These are phyloP conservation scores for Orbilia quercus DNA, from an alignment of 2,329 filamentous ascomycete species.

Conservation along the genomic window DNA sequence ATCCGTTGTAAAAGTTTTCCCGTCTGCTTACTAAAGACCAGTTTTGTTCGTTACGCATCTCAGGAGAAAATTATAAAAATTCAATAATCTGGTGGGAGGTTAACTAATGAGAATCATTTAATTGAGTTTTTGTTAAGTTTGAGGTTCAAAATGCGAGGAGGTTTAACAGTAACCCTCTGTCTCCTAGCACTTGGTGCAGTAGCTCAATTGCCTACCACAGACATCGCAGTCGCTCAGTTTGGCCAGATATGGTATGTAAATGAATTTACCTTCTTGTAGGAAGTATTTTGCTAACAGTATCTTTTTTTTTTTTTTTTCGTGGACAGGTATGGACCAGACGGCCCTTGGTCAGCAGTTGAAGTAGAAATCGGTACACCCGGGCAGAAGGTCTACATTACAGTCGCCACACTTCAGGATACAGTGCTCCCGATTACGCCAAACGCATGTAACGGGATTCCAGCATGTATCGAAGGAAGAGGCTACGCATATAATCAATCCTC, in stretches of 20 bases:
- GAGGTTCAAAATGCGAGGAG: constrained; percentile 26
- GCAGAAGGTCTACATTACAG: constrained; percentile 53
- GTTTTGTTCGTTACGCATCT: background rate
- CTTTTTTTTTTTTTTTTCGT: background rate
- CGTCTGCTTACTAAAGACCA: background rate
- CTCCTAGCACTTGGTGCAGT: constrained; percentile 20
- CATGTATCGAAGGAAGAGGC: constrained; percentile 40
- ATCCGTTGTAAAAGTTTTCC: background rate
- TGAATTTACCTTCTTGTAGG: background rate
- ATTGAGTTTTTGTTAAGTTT: constrained; percentile 38
- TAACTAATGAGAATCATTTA: constrained; percentile 43
- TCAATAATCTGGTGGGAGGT: background rate
- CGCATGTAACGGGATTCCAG: constrained; percentile 26
- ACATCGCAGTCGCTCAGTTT: constrained; percentile 49
- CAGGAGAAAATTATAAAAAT: background rate
- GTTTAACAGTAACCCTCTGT: background rate
- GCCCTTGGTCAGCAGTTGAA: constrained; percentile 48
- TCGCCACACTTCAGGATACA: constrained; percentile 44
- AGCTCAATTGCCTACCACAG: constrained; percentile 27
- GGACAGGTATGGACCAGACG: constrained; percentile 47
- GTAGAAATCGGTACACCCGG: constrained; percentile 40
- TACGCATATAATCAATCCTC: constrained; percentile 37
- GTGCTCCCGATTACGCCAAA: constrained; percentile 50
- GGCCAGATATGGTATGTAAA: constrained; percentile 40
- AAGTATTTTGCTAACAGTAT: background rate